phyloP scores from a whole-genome alignment of 2,329 filamentous ascomycete genomes.

The Tolypocladium cylindrosporum region DNA sequence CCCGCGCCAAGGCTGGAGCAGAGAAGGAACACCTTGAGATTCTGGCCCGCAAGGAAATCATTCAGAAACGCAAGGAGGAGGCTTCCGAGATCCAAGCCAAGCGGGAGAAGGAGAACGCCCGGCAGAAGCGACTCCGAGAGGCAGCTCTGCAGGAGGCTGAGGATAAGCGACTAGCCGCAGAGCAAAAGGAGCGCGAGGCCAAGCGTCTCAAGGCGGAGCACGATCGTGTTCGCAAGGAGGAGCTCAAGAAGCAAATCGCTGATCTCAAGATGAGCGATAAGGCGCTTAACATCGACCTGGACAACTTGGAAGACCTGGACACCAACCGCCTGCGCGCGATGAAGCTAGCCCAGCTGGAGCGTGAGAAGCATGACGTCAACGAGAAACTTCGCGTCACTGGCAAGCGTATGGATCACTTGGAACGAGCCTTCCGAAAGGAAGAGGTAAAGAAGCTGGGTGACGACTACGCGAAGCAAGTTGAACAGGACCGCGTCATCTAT shows the following conservation, averaged over 20 bases:
- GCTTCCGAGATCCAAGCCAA: conserved; percentile 81
- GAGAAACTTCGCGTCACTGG: conserved; percentile 85
- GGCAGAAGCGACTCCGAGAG: conserved; percentile 74
- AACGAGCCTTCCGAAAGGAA: conserved; percentile 93
- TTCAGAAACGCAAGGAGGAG: conserved; percentile 94
- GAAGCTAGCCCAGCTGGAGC: conserved; percentile 91
- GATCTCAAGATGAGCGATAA: conserved; percentile 87
- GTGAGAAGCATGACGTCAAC: conserved; percentile 93
- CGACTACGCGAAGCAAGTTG: conserved; percentile 77
- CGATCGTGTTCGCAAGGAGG: conserved; percentile 82
- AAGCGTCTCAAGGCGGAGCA: conserved; percentile 79
- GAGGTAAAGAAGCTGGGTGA: conserved; percentile 83
- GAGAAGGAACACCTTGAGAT: conserved; percentile 84
- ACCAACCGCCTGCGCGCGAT: conserved; percentile 84
- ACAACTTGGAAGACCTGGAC: conserved; percentile 78
- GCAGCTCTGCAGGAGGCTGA: conserved; percentile 87
- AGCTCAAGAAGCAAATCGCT: conserved; percentile 84
- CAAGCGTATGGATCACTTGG: conserved; percentile 93
- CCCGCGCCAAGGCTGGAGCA: conserved; percentile 76
- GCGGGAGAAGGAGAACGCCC: conserved; percentile 87
- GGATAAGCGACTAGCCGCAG: conserved; percentile 77
- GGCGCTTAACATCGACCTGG: conserved; percentile 62
- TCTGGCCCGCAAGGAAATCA: conserved; percentile 77
- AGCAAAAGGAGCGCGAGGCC: conserved; percentile 83
- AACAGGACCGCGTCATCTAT: conserved; percentile 69